Conservation (phyloP, 495 filamentous ascomycete genomes). For the Cudoniella acicularis region DNA sequence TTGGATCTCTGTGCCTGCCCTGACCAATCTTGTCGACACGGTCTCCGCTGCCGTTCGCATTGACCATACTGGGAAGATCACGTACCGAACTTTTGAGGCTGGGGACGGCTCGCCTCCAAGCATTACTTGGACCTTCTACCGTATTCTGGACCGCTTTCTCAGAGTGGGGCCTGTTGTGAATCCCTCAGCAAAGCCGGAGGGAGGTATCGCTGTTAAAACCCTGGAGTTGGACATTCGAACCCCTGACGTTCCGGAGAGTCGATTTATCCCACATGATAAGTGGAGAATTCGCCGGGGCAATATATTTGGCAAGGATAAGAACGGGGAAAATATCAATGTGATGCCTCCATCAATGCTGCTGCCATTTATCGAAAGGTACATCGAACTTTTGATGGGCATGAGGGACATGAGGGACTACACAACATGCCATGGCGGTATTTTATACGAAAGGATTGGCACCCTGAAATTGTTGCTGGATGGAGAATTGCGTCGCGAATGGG, state of each 20-base stretch:
- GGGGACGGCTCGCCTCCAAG: not conserved
- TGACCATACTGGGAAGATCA: not conserved
- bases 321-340: not conserved
- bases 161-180: not conserved
- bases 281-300: not conserved
- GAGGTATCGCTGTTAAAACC: not conserved
- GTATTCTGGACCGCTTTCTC: not conserved
- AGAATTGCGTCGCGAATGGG: not conserved
- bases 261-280: not conserved
- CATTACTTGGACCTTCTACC: not conserved
- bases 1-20: conserved; percentile 1
- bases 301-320: not conserved
- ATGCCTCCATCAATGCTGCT: not conserved
- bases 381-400: not conserved
- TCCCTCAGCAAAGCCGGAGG: not conserved
- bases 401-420: not conserved
- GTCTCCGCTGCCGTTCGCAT: conserved; percentile 2
- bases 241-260: conserved; percentile 1
- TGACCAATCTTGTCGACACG: not conserved
- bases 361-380: not conserved
- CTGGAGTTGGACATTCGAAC: not conserved
- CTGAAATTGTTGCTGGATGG: conserved; percentile 3
- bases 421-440: not conserved
- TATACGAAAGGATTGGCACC: conserved; percentile 8
- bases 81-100: not conserved